Evolutionary conservation across 1,284 basidiomycete genomes (phyloP), one percentile per base, ranked within the genome.

Genomic region (Apiotrichum domesticum): DNA sequence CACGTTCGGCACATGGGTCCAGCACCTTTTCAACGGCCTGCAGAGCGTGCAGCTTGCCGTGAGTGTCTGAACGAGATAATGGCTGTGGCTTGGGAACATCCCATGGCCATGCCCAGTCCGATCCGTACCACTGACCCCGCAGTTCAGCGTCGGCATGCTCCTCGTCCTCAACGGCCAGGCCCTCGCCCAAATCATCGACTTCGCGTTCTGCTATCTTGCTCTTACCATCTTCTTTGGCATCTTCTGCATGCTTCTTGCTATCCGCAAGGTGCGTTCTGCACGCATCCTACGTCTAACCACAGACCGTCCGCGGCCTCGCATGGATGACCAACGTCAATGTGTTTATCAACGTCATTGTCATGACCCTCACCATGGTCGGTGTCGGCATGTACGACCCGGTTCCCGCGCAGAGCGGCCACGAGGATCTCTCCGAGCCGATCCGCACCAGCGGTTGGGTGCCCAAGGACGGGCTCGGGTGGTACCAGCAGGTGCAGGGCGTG

Each of bases 381-480:
- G 35, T 39, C 6, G 42, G 15, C 2, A 40, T 62, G 10, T 42
- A 63, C 54, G 62, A 49, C 0, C 79, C 82, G 2, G 83, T 83
- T 0, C 51, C 65, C 33, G 71, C 74, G 1, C 73, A 82, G 0
- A 76, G 80, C 40, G 79, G 78, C 15, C 58, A 65, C 42, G 15
- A 6, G 7, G 52, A 53, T 3, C 41, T 56, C 35, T 35, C 44
- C 13, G 78, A 79, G 3, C 74, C 85, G 2, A 78, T 86, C 33
- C 59, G 76, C 35, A 81, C 80, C 0, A 35, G 73, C n/a, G 73
- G 72, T 0, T 81, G 84, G 55, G 78, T 76, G 14, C 57, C 61
- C 0, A 67, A 78, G 1, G 34, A 48, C 43, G 21, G 21, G 21
- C 13, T 77, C 79, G 3, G 73, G 83, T 49, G 41, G 60, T 6